phyloP scores from a whole-genome alignment of 2,329 filamentous ascomycete species.

The Pseudogymnoascus sp. region DNA sequence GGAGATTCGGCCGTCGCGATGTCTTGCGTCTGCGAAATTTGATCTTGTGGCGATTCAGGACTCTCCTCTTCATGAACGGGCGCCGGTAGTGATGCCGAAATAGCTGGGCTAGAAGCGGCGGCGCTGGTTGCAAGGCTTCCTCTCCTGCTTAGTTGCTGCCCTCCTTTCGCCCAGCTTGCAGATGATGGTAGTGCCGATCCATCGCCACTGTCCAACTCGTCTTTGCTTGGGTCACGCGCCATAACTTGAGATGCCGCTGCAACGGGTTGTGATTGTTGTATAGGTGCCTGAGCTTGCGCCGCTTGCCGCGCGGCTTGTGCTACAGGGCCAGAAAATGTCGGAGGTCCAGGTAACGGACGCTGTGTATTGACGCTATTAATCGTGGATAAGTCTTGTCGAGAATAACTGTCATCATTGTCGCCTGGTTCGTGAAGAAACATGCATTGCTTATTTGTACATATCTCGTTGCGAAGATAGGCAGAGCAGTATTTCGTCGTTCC shows the following conservation, averaged over 20 bases:
- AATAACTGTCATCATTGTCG: conserved; percentile 97
- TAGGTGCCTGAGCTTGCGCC: conserved; percentile 31
- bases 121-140: conserved; percentile 77
- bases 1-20: conserved; percentile 11
- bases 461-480: conserved; percentile 88
- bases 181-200: conserved; percentile 87
- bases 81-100: conserved; percentile 52
- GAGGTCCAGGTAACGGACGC: conserved; percentile 51
- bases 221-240: conserved; percentile 70
- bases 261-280: conserved; percentile 28
- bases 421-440: conserved; percentile 98
- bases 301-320: conserved; percentile 50
- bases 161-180: conserved; percentile 81
- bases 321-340: conserved; percentile 37
- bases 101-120: conserved; percentile 74
- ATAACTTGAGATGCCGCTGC: conserved; percentile 53
- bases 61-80: conserved; percentile 44
- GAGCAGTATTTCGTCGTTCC: conserved; percentile 99
- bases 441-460: conserved; percentile 90
- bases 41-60: conserved; percentile 28
- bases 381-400: conserved; percentile 85
- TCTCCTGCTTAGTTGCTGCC: conserved; percentile 58
- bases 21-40: conserved; percentile 13
- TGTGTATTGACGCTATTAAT: conserved; percentile 84
- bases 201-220: conserved; percentile 68